Base-by-base conservation (phyloP, 345 rosid species). In the Schrenkiella parvula region DNA sequence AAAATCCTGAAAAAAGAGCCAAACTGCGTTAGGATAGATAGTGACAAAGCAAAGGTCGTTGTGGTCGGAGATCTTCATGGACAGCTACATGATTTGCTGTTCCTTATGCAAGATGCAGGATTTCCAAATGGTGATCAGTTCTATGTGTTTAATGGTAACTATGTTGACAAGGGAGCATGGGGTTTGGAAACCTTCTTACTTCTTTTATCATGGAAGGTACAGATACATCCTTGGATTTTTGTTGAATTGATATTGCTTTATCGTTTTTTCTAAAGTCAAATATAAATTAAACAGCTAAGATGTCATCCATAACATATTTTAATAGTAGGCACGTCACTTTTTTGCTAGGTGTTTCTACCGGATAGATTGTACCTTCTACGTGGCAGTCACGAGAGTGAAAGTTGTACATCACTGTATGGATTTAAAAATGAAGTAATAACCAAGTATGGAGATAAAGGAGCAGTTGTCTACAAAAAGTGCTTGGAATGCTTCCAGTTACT, bases 51-150 rank as follows among this genome's bases (percentile, higher is more conserved):
- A 77, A 71, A 71, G 68, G 77, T 77, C 23, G 56, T 77, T 29
- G 80, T 77, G 57, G 80, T 77, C 37, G 80, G 77, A 42, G 80
- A 77, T 77, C 72, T 77, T 48, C 76, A 70, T 57, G 80, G 80
- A 42, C 80, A 77, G 68, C 80, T 77, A 34, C 80, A 77, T 57
- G 80, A 77, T 70, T 76, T 77, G 64, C 6, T 77, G 32, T 71
- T 57, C 68, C 80, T 77, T 50, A 38, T 77, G 80, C 63, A 77
- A 43, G 80, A 77, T 58, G 77, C 80, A n/a, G 80, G 80, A 26
- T 77, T 77, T 35, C 80, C 80, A 0, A 28, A 77, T 65, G 46
- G 59, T 71, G 77, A 77, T 58, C 80, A 71, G 68, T 77, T 77
- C 58, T 77, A 77, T 22, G 80, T 77, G 54, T 77, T 77, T 41